Conservation (phyloP, 768 basidiomycete species). For the Boletus fagicola region DNA sequence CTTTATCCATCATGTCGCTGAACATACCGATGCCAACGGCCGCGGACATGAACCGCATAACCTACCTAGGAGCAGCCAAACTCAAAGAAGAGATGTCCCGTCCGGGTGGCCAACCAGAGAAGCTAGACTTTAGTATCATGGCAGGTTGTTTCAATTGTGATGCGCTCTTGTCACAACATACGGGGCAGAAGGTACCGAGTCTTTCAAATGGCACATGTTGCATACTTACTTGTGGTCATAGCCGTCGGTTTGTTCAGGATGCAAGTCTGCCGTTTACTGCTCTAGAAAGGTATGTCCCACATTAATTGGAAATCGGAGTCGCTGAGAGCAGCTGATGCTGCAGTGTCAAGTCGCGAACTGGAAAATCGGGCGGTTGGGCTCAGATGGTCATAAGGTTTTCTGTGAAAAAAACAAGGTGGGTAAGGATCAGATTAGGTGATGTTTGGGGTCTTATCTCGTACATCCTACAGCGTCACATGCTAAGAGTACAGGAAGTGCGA, state of each 20-base stretch:
- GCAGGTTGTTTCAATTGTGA: slow-evolving; percentile 27
- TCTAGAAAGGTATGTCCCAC: slow-evolving; percentile 23
- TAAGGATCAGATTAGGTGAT: neutral
- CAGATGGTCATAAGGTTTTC: slow-evolving; percentile 33
- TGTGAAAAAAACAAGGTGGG: slow-evolving; percentile 37
- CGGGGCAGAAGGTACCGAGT: slow-evolving; percentile 21
- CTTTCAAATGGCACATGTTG: neutral
- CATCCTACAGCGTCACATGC: slow-evolving; percentile 36
- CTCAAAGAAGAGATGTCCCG: slow-evolving; percentile 28
- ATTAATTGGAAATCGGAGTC: neutral
- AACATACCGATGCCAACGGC: slow-evolving; percentile 24
- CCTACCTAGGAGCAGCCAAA: slow-evolving; percentile 29
- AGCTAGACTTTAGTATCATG: slow-evolving; percentile 28
- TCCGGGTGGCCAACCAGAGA: slow-evolving; percentile 29
- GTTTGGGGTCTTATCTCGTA: neutral
- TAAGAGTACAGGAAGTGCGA: slow-evolving; percentile 33
- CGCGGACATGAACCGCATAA: slow-evolving; percentile 27
- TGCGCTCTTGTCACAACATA: slow-evolving; percentile 3
- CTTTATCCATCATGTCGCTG: slow-evolving; percentile 17
- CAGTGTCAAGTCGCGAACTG: slow-evolving; percentile 39
- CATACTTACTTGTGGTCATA: slow-evolving; percentile 9
- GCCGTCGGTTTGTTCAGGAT: slow-evolving; percentile 30
- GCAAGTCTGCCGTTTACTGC: slow-evolving; percentile 32
- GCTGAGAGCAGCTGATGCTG: neutral
- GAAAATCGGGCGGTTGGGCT: slow-evolving; percentile 31